phyloP scores from a whole-genome alignment of 2,329 filamentous ascomycete genomes.

The Didymella sp. region DNA sequence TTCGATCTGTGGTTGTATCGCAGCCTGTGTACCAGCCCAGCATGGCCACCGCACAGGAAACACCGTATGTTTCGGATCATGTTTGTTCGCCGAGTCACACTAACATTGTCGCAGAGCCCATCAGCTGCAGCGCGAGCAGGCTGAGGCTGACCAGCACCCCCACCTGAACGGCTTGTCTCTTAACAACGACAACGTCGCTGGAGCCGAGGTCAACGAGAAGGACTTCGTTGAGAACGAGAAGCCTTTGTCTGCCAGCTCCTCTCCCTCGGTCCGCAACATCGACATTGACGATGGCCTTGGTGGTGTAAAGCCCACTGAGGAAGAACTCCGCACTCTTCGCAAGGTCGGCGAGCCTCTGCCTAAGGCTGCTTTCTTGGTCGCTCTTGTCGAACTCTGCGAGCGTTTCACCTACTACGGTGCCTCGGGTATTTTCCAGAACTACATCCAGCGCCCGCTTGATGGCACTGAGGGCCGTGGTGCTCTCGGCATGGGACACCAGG shows the following conservation, averaged over 20 bases:
- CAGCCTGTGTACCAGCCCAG: conserved; percentile 17
- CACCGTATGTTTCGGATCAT: conserved; percentile 32
- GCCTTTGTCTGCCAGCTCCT: conserved; percentile 21
- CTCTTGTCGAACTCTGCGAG: conserved; percentile 59
- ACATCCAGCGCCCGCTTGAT: conserved; percentile 53
- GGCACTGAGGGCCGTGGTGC: conserved; percentile 50
- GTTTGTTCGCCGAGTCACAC: neutral
- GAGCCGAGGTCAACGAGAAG: conserved; percentile 32
- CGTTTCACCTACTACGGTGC: conserved; percentile 58
- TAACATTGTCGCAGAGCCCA: conserved; percentile 34
- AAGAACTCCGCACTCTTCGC: conserved; percentile 53
- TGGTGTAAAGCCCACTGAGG: conserved; percentile 51
- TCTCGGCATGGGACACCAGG: conserved; percentile 54
- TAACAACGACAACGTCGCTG: conserved; percentile 28
- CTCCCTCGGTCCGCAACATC: conserved; percentile 22
- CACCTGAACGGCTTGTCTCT: conserved; percentile 40
- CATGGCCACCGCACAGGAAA: conserved; percentile 40
- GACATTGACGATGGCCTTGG: conserved; percentile 39
- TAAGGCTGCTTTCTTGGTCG: conserved; percentile 56
- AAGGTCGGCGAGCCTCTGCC: conserved; percentile 57
- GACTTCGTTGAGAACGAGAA: conserved; percentile 23
- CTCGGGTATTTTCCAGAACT: conserved; percentile 59
- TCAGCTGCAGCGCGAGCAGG: conserved; percentile 41
- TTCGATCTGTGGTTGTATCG: conserved; percentile 21
- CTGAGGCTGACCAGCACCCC: conserved; percentile 36